phyloP scores from a whole-genome alignment of 2,329 filamentous ascomycete genomes.

The Macrophomina pseudophaseolina region DNA sequence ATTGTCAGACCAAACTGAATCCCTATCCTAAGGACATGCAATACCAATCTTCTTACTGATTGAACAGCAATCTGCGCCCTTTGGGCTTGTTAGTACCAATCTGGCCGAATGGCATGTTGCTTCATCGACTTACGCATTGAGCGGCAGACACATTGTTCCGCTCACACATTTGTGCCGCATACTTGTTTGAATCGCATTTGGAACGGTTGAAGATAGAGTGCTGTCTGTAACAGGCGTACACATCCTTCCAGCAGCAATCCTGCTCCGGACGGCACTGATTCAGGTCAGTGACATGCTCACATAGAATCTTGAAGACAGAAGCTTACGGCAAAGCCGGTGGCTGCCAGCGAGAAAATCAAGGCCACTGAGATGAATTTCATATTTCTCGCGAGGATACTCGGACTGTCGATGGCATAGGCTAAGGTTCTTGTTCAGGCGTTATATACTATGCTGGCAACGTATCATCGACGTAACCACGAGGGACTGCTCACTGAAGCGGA shows the following conservation, averaged over 20 bases:
- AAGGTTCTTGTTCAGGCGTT: too few relatives aligned
- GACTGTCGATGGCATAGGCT: too few relatives aligned
- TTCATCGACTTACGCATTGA: not conserved
- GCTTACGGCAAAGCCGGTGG: not conserved
- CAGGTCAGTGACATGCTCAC: not conserved
- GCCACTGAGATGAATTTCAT: not conserved
- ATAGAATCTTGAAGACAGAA: not conserved
- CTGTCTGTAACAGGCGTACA: not conserved
- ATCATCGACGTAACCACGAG: too few relatives aligned
- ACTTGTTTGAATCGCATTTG: not conserved
- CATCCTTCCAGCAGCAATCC: not conserved
- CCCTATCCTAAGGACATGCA: not conserved
- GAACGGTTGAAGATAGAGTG: not conserved
- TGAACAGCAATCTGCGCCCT: conserved; percentile 11
- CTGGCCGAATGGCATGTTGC: too few relatives aligned
- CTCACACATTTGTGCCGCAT: not conserved
- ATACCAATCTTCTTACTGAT: conserved; percentile 8
- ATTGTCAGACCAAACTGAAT: too few relatives aligned
- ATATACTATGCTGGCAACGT: too few relatives aligned
- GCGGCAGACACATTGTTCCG: not conserved
- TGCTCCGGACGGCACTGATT: not conserved
- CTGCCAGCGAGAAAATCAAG: not conserved
- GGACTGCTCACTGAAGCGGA: too few relatives aligned
- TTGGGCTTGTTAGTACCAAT: not conserved
- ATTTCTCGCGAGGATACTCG: not conserved